These are phyloP conservation scores for Pyrus betulifolia DNA, from an alignment of 306 rosid species.

Conservation along the genomic window DNA sequence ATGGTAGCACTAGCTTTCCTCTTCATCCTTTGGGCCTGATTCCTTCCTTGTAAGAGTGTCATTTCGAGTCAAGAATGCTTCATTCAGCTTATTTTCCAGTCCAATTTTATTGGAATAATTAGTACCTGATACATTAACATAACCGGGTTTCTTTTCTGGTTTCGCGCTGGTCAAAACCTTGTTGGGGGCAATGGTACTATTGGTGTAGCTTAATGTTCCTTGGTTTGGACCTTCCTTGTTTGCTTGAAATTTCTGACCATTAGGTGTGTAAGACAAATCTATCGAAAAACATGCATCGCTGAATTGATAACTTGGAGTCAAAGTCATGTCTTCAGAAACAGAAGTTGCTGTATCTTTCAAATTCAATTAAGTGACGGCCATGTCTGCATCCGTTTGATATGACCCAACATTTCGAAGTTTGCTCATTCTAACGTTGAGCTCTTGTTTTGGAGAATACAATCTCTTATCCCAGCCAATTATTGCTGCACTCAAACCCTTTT, in stretches of 20 bases:
- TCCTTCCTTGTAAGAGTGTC: conserved; percentile 12
- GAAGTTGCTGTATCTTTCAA: conserved; percentile 12
- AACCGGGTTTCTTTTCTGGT: conserved; percentile 11
- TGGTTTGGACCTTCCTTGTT: conserved; percentile 3
- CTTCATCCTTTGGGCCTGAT: conserved; percentile 12
- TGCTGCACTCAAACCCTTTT: neutral
- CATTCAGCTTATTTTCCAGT: conserved; percentile 16
- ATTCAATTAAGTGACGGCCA: neutral
- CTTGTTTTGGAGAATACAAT: conserved; percentile 20
- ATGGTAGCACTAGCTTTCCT: conserved; percentile 2
- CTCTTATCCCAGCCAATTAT: conserved; percentile 30
- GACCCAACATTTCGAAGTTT: conserved; percentile 8
- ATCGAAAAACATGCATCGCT: conserved; percentile 55
- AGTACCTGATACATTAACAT: conserved; percentile 6
- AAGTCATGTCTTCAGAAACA: conserved; percentile 19
- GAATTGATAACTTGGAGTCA: conserved; percentile 30
- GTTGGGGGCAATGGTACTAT: neutral
- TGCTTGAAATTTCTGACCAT: neutral
- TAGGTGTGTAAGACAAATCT: conserved; percentile 39
- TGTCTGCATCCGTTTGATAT: conserved; percentile 13
- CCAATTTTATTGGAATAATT: conserved; percentile 9
- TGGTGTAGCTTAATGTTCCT: neutral
- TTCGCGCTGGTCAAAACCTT: neutral
- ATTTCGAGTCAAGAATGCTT: conserved; percentile 24
- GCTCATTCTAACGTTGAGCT: neutral